Base-by-base conservation (phyloP, 352 stramenopile species). In the Halophytophthora batemanensis region DNA sequence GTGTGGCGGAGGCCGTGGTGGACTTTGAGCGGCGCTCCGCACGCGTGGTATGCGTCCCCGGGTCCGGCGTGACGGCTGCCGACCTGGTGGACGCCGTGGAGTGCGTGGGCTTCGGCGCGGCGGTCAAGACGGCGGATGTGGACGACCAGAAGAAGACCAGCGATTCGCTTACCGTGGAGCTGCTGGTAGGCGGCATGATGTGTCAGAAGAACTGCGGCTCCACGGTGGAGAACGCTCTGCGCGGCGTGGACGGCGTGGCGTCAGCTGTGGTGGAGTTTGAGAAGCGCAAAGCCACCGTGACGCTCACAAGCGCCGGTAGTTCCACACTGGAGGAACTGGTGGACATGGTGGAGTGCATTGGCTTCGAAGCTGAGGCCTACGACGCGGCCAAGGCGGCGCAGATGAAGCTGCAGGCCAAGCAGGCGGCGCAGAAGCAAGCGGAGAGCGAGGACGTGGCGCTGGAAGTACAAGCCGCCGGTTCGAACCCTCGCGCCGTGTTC, bases 161-260 rank as follows among this genome's bases (percentile, higher is more conserved):
- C 10, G 66, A 82, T 25, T 52, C 67, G 48, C 61, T 77, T 21
- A 71, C 66, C 35, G 21, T 88, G 8, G 33, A 72, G 25, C 55
- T 96, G 50, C 59, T 89, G 23, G 82, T 98, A 3, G 91, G 98
- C 57, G 91, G 91, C 41, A 97, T 97, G 80, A 97, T 96, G 70
- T 97, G 90, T 45, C 88, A 98, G 69, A 98, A 98, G 48, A 98
- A 98, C 66, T 97, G 93, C 59, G 96, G 96, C 46, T 87, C 65
- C 33, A 97, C 90, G 5, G 87, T 97, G 4, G 56, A 90, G 63
- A 93, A 92, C 62, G 86, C 87, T 33, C 62, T 97, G 51, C 53
- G 64, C n/a, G 68, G 59, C n/a, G 81, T 95, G 25, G 64, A 82
- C 43, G 85, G 86, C 47, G 90, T 97, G 35, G 40, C 64, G 33